Percentiles rank a stretch among this genome's conserved stretches.
Evolutionary conservation across 2,329 filamentous ascomycete genomes (phyloP).

Genomic region (Penicillium italicum): DNA sequence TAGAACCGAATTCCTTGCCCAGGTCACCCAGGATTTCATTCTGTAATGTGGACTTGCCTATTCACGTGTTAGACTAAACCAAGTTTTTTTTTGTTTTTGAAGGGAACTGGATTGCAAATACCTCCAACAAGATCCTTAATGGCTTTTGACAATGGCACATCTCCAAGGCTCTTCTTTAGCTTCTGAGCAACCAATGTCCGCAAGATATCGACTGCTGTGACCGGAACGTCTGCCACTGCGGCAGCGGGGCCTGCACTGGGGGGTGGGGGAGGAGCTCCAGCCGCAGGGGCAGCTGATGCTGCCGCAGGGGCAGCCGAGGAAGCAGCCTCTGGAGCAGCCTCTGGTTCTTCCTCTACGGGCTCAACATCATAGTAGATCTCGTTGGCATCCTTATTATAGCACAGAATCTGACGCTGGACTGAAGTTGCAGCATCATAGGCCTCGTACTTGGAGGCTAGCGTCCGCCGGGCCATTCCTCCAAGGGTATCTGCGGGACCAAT

Average conservation of each 20-base stretch:
- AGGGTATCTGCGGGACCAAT: slow-evolving; percentile 95
- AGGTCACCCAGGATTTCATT: slow-evolving; percentile 98
- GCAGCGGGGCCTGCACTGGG: slow-evolving; percentile 78
- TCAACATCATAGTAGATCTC: slow-evolving; percentile 99
- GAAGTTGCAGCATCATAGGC: slow-evolving; percentile 97
- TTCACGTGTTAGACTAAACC: not conserved
- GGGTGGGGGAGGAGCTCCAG: slow-evolving; percentile 57
- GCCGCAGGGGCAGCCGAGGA: slow-evolving; percentile 39
- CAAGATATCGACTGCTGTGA: slow-evolving; percentile 85
- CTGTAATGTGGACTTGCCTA: slow-evolving; percentile 96
- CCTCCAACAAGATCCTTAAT: slow-evolving; percentile 98
- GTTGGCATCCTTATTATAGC: slow-evolving; percentile 99
- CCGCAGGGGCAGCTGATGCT: slow-evolving; percentile 46
- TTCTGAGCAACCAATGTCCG: slow-evolving; percentile 91
- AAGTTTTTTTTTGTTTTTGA: not conserved
- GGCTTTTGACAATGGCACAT: slow-evolving; percentile 90
- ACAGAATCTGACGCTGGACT: slow-evolving; percentile 93
- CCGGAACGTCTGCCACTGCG: slow-evolving; percentile 78
- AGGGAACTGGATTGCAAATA: slow-evolving; percentile 49
- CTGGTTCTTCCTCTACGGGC: slow-evolving; percentile 84
- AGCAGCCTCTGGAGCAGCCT: slow-evolving; percentile 43
- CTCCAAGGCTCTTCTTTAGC: slow-evolving; percentile 86
- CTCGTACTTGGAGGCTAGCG: slow-evolving; percentile 94
- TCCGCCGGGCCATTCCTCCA: slow-evolving; percentile 95
- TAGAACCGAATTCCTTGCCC: slow-evolving; percentile 97